Base-by-base conservation (phyloP, 805 yeast species). In the Candida krabiensis region DNA sequence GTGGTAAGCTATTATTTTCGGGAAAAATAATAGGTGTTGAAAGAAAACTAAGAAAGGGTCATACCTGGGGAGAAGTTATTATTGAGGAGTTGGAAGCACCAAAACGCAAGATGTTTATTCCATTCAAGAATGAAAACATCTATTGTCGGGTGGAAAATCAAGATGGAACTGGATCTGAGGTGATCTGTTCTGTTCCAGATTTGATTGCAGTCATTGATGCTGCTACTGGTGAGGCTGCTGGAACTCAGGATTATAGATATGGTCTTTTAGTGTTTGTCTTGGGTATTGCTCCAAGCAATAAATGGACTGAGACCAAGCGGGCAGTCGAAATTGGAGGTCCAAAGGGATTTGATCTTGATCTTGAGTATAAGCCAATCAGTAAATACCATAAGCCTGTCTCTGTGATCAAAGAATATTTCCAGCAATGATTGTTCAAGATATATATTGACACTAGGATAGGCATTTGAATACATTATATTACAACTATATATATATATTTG, bases 51-150 rank as follows among this genome's bases (percentile, higher is more conserved):
- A 50, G 55, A 47, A 68, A 66, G 38, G 75, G 75, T 7, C 71
- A 70, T 47, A 61, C 60, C 8, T 70, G 64, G 52, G 77, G 77
- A 17, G 69, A 66, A 36, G 73, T 70, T n/a, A 43, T 53, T 5
- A 54, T 55, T 24, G 52, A 56, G 33, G 47, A 47, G 15, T 36
- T 43, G 15, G 47, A 47, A 7, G 36, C 30, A 4, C 46, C 44
- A 9, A 43, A 38, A 15, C 43, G 40, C 16, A 32, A 37, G 16
- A 40, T 65, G 55, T 44, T 46, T n/a, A 70, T 71, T 31, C 75
- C 76, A 21, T 72, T 71, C 64, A 69, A 71, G 52, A 71, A 72
- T 46, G 77, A 72, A 45, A 71, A 71, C 50, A 66, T 71, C 16
- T 53, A 53, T 25, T 67, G 68, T 19, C 56, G 55, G 35, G 18